phyloP scores from a whole-genome alignment of 305 asterid genomes.

The Plantago rigida region DNA sequence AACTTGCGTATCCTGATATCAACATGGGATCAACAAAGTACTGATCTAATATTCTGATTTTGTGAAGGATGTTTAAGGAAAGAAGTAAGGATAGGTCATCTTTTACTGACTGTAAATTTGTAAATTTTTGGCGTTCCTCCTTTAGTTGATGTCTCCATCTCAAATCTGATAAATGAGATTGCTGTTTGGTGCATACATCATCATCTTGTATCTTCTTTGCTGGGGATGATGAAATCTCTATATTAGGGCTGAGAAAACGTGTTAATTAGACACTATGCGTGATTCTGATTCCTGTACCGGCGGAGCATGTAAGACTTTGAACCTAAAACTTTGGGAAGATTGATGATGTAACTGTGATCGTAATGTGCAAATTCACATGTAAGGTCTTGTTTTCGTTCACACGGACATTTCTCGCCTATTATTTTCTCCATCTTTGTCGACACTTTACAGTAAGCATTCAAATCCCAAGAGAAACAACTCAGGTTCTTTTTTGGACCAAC shows the following conservation, averaged over 20 bases:
- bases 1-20: constrained; percentile 36
- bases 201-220: background rate
- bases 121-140: constrained; percentile 22
- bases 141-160: background rate
- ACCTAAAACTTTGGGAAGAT: too few relatives aligned
- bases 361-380: too few relatives aligned
- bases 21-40: constrained; percentile 33
- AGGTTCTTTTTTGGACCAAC: too few relatives aligned
- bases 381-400: too few relatives aligned
- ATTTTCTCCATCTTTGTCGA: too few relatives aligned
- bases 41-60: background rate
- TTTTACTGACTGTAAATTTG: constrained; percentile 24
- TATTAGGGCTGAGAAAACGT: background rate
- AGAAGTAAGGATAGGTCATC: background rate
- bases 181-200: background rate
- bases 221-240: background rate
- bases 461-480: too few relatives aligned
- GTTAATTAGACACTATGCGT: background rate
- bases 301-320: background rate
- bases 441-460: too few relatives aligned
- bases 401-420: too few relatives aligned
- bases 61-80: background rate
- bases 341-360: too few relatives aligned
- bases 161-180: background rate
- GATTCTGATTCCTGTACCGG: background rate